Evolutionary conservation across 2,329 filamentous ascomycete genomes (phyloP), one percentile per base, ranked within the genome.

Genomic region (Zymoseptoria passerinii): DNA sequence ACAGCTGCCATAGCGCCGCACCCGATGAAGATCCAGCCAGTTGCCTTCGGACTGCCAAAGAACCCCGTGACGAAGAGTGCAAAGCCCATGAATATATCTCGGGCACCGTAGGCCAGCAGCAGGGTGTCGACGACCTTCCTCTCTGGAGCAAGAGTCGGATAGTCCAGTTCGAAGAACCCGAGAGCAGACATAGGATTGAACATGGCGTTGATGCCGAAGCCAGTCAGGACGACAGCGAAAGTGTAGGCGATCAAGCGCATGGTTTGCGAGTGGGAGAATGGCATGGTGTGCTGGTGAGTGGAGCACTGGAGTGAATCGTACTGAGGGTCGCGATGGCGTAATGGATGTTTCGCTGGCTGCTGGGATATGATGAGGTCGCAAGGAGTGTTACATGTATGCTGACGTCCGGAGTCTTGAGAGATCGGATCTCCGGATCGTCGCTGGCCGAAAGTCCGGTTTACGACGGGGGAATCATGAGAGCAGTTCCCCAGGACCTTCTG

Each of bases 1-100:
- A 72, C 76, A 52, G 73, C 68, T 2, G 78, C 79, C 27, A 79
- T 75, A 2, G 57, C 68, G 48, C 74, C 73, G 13, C 68, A 72
- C 1, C 73, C 72, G 23, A 80, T 56, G 55, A 80, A 53, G 2
- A 77, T 75, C 70, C 74, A 72, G 0, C 77, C 79, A 16, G 78
- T 63, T 1, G 74, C 70, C 61, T 69, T 74, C 19, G 71, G 65
- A 3, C 69, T 74, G 0, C 77, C 78, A 54, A 67, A 70, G 48
- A 67, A 75, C 1, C 71, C 69, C 0, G 76, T 68, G 0, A 72
- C 67, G 48, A 70, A 71, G 19, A 78, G 71, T 1, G 75, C 70
- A 1, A 72, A 28, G 0, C 76, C 78, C 70, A 80, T 78, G 69
- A 80, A 81, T 16, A 81, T 66, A 60, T 82, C 78, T 9, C 80